Conservation (phyloP, 495 filamentous ascomycete species). For the Daldinia grandis region DNA sequence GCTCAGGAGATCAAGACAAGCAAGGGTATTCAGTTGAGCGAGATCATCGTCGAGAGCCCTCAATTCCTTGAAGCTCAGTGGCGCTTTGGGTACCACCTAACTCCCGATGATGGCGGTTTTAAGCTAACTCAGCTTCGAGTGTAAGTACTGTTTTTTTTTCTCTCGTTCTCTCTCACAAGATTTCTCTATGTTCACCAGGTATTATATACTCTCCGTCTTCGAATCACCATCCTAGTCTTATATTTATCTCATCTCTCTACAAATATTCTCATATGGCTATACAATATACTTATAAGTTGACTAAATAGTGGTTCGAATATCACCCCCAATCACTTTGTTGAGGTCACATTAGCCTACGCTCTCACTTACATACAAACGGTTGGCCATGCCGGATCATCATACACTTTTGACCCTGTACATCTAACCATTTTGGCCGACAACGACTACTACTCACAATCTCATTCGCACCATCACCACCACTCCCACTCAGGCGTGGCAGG, state of each 20-base stretch:
- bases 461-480: conserved; percentile 30
- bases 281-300: conserved; percentile 13
- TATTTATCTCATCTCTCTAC: conserved; percentile 23
- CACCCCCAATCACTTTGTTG: conserved; percentile 79
- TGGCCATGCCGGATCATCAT: conserved; percentile 60
- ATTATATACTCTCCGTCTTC: not conserved
- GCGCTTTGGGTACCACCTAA: conserved; percentile 79
- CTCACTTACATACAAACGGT: conserved; percentile 77
- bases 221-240: not conserved
- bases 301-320: conserved; percentile 47
- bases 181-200: not conserved
- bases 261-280: not conserved
- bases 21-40: conserved; percentile 64
- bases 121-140: conserved; percentile 77
- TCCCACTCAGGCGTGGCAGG: conserved; percentile 3
- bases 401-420: conserved; percentile 69
- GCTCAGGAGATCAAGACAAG: conserved; percentile 70
- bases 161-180: not conserved
- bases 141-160: conserved; percentile 61
- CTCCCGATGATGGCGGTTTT: conserved; percentile 75
- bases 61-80: conserved; percentile 89
- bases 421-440: conserved; percentile 93
- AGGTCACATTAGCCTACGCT: conserved; percentile 86
- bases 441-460: conserved; percentile 91
- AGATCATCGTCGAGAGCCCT: conserved; percentile 86